Evolutionary conservation across 192 early-diverging fungal genomes (phyloP), one percentile per base, ranked within the genome.

Genomic region (Entomortierella parvispora): DNA sequence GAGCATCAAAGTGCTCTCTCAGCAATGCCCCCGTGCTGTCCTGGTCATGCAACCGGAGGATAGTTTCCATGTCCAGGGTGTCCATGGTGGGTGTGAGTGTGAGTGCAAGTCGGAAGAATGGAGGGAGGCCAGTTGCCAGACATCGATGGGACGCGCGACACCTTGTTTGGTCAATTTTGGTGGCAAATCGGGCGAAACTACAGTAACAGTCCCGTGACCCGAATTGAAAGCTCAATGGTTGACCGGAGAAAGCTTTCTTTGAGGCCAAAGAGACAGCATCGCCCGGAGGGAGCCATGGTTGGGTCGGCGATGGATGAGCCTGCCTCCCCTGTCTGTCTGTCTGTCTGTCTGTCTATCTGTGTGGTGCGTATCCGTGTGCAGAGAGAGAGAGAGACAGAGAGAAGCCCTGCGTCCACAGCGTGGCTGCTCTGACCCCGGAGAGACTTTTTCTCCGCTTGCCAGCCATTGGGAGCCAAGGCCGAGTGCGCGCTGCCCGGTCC

Each of bases 21-120:
- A 77, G 48, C 18, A 59, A 11, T 17, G 61, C 23, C 37, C 74
- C 74, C 14, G 74, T 52, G 23, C 29, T 47, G 55, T 77, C 74
- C 61, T 68, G 65, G 42, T 40, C 48, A 42, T 58, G 50, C 20
- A 77, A 60, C 33, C 25, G 59, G 20, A 77, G 65, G 55, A 77
- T 68, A 31, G 60, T 46, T 45, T 77, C 65, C 74, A 77, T 77
- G 54, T 6, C 28, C 12, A 55, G 14, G 9, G 43, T 28, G 47
- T 22, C 58, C 67, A 69, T 69, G 18, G 37, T 40, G 22, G 42
- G 29, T 44, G 33, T 3, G 17, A 11, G 31, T 17, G 29, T 33
- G 28, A 28, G 23, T 4, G 4, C 33, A 59, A 50, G 40, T 23
- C 42, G 20, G 54, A 68, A 49, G 64, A 37, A 15, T 15, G 22